Base-by-base conservation (phyloP, 441 rosid genomes). In the Erysimum cheiri region DNA sequence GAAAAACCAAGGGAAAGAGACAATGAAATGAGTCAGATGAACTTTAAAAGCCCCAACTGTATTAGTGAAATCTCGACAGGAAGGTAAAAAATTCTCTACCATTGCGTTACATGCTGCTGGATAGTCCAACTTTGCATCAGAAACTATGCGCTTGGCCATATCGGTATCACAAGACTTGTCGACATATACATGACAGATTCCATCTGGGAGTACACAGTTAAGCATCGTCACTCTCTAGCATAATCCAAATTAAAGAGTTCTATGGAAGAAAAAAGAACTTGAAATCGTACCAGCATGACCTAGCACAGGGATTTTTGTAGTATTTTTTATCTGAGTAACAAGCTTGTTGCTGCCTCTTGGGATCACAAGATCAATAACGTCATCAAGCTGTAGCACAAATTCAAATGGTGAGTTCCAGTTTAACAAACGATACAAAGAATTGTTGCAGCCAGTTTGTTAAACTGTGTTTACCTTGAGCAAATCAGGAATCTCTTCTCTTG, bases 61-160 rank as follows among this genome's bases (percentile, higher is more conserved):
- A 22, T 28, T 67, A 67, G 55, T 70, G 13, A 15, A 32, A 59
- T 57, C 31, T 37, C n/a, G 4, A 28, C 33, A 33, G 65, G 44
- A 54, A 35, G 57, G 47, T 50, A 33, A 35, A 40, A 19, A 3
- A 48, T 43, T 26, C 57, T 75, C 78, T 83, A 96, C 99, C 99
- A 92, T 87, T 31, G 99, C 96, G 65, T 96, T 96, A 73, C 99
- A 96, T 54, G 97, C 98, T 62, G 99, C 98, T 43, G 99, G 98
- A 78, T 96, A 96, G 79, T 96, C 99, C 75, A 82, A 24, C 81
- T 93, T 96, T 48, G 99, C 96, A 82, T 96, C 99, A 72, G 88
- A 70, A 60, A 93, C 87, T 59, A 96, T 77, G 41, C 84, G 83
- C 83, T 83, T 96, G 26, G 98, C 97, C 92, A 85, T 92, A 58